Conservation (phyloP, 345 rosid species). For the Hibiscus trionum region DNA sequence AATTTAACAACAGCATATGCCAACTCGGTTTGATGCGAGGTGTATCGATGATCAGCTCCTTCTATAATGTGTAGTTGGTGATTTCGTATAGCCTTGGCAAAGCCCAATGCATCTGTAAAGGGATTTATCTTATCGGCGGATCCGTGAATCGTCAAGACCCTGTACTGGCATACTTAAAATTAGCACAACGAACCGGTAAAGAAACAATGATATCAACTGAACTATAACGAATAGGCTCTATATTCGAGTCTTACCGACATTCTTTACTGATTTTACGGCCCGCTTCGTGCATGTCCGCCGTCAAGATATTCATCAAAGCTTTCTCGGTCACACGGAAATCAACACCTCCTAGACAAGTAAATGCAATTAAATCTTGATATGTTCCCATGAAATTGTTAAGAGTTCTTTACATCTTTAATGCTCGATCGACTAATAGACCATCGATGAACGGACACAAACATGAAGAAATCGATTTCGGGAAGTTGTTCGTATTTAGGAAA, state of each 20-base stretch:
- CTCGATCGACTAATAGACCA: not conserved
- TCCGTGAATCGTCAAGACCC: constrained; percentile 85
- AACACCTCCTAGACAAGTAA: constrained; percentile 28
- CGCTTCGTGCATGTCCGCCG: constrained; percentile 55
- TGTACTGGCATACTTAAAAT: constrained; percentile 6
- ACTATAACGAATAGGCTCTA: not conserved
- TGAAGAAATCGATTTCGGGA: not conserved
- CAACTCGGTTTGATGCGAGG: constrained; percentile 47
- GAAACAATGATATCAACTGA: not conserved
- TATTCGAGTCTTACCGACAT: constrained; percentile 45
- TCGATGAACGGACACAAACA: not conserved
- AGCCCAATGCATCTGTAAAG: constrained; percentile 51
- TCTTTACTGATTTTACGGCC: constrained; percentile 52
- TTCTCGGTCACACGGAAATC: constrained; percentile 52
- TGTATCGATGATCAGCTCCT: constrained; percentile 65
- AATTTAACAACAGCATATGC: constrained; percentile 45
- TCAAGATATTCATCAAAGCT: constrained; percentile 58
- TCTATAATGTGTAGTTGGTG: constrained; percentile 51
- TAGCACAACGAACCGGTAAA: not conserved
- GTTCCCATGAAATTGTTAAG: not conserved
- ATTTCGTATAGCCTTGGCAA: constrained; percentile 62
- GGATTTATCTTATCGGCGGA: constrained; percentile 48
- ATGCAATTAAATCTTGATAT: not conserved
- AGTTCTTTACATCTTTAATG: too few relatives aligned
- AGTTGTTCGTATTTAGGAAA: not conserved